A percentile compares a stretch with the other conserved stretches of the same genome.
phyloP scores from a whole-genome alignment of 441 rosid species.

The Omphalea diandra region DNA sequence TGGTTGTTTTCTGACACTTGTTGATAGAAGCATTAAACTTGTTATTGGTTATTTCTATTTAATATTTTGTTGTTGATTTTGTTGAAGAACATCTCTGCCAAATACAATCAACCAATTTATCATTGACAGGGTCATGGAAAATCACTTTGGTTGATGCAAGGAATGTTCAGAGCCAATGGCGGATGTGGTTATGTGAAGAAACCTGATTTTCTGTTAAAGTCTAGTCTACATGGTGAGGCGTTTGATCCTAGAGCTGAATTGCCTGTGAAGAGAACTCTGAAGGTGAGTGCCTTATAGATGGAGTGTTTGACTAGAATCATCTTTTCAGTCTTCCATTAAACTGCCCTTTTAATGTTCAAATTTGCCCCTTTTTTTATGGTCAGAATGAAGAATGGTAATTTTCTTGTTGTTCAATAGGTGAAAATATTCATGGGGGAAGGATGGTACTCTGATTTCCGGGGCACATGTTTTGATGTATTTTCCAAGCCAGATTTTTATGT shows the following conservation, averaged over 20 bases:
- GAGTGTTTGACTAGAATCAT: not conserved
- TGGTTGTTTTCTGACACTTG: not conserved
- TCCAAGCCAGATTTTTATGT: constrained; percentile 78
- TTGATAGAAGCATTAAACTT: not conserved
- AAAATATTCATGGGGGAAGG: constrained; percentile 88
- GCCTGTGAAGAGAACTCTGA: constrained; percentile 57
- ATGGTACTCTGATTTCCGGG: constrained; percentile 65
- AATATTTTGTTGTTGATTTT: not conserved
- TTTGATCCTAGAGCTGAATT: constrained; percentile 59
- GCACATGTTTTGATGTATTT: constrained; percentile 66
- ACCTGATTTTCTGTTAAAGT: constrained; percentile 57
- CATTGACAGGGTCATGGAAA: constrained; percentile 63
- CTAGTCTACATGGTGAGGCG: constrained; percentile 40
- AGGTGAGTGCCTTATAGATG: constrained; percentile 39
- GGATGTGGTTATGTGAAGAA: constrained; percentile 85
- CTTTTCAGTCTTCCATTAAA: not conserved
- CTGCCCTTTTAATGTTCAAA: not conserved
- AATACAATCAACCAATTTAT: not conserved
- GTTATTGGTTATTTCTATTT: not conserved
- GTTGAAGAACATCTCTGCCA: not conserved
- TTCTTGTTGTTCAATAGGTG: constrained; percentile 43
- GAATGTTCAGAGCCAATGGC: constrained; percentile 85
- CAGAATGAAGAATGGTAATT: not conserved
- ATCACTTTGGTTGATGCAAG: constrained; percentile 84
- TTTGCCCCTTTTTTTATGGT: constrained; percentile 2